A percentile compares a stretch with the other conserved stretches of the same genome.
phyloP scores from a whole-genome alignment of 306 rosid species.

The Cucurbita moschata region DNA sequence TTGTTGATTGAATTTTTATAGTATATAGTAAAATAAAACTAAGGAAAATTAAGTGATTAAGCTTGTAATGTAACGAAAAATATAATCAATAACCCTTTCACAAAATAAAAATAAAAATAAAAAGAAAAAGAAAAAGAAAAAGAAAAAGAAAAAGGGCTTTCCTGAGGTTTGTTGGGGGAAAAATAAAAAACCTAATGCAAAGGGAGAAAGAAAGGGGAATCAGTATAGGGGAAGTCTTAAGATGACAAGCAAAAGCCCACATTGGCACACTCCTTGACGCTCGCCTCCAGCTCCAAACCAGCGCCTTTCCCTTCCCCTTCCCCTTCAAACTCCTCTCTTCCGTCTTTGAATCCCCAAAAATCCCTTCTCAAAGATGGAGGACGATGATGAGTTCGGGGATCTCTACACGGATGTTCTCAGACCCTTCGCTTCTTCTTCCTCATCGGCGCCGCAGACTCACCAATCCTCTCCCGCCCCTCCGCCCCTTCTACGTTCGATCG shows the following conservation, averaged over 20 bases:
- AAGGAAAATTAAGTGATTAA: too few species aligned
- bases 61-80: too few species aligned
- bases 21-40: too few species aligned
- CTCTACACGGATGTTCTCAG: conserved; percentile 79
- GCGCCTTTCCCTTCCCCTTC: conserved; percentile 4
- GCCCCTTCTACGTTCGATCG: conserved; percentile 32
- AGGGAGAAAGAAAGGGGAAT: background rate
- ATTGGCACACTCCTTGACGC: conserved; percentile 4
- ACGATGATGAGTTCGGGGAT: conserved; percentile 99
- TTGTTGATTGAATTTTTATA: too few species aligned
- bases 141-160: too few species aligned
- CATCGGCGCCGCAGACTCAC: conserved; percentile 18
- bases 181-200: background rate
- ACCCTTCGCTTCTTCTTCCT: conserved; percentile 38
- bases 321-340: background rate
- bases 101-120: too few species aligned
- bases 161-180: too few species aligned
- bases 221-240: background rate
- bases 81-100: too few species aligned
- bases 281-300: conserved; percentile 11
- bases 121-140: too few species aligned
- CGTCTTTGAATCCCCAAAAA: background rate
- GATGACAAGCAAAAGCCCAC: conserved; percentile 3
- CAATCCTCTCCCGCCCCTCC: conserved; percentile 7
- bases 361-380: conserved; percentile 46